phyloP scores from a whole-genome alignment of 2,329 filamentous ascomycete genomes.

The Microcera coccophila region DNA sequence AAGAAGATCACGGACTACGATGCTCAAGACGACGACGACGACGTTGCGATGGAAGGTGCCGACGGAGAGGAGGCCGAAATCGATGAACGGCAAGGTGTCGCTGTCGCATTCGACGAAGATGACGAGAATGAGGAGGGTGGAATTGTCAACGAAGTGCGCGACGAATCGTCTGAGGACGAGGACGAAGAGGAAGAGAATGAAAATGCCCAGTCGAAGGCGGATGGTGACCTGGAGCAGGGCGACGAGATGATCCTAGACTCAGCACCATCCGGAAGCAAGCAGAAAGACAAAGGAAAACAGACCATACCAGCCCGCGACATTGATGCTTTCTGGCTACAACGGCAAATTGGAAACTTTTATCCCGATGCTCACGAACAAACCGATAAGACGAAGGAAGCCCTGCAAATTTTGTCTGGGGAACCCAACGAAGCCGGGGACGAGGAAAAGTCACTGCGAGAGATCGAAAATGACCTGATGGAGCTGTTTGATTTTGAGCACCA shows the following conservation, averaged over 20 bases:
- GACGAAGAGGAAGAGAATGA: slow-evolving; percentile 62
- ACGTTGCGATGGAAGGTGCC: slow-evolving; percentile 67
- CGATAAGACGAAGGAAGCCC: slow-evolving; percentile 81
- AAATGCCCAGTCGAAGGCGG: slow-evolving; percentile 48
- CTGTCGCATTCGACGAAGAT: slow-evolving; percentile 92
- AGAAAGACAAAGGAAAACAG: slow-evolving; percentile 52
- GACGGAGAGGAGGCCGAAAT: slow-evolving; percentile 69
- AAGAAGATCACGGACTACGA: slow-evolving; percentile 99
- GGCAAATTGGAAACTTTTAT: slow-evolving; percentile 84
- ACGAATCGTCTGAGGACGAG: slow-evolving; percentile 80
- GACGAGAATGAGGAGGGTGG: slow-evolving; percentile 79
- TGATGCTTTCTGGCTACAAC: slow-evolving; percentile 94
- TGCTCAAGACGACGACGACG: slow-evolving; percentile 90
- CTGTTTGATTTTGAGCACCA: slow-evolving; percentile 97
- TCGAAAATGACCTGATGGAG: slow-evolving; percentile 98
- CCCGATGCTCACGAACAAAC: slow-evolving; percentile 89
- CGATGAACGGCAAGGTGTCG: slow-evolving; percentile 92
- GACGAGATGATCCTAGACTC: slow-evolving; percentile 85
- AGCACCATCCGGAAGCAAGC: slow-evolving; percentile 44
- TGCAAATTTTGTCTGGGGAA: slow-evolving; percentile 76
- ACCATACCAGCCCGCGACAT: slow-evolving; percentile 81
- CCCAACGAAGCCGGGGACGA: slow-evolving; percentile 68
- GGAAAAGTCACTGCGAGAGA: slow-evolving; percentile 82
- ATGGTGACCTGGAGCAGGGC: slow-evolving; percentile 53
- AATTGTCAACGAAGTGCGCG: slow-evolving; percentile 79